phyloP scores from a whole-genome alignment of 2,329 filamentous ascomycete species.

The Arachnomyces sp. region DNA sequence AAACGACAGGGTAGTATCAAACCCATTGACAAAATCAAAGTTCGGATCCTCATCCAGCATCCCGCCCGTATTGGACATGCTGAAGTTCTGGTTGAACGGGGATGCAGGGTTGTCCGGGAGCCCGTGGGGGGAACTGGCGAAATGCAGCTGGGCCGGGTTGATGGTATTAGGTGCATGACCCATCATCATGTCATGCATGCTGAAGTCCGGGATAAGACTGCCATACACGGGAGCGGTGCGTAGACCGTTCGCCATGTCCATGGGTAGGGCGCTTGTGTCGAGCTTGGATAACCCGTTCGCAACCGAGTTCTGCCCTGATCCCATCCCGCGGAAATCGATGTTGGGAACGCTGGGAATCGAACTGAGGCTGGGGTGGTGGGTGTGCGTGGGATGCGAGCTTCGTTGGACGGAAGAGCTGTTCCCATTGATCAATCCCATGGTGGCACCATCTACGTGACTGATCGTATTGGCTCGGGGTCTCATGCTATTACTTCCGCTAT shows the following conservation, averaged over 20 bases:
- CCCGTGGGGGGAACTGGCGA: constrained; percentile 63
- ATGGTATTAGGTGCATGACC: constrained; percentile 52
- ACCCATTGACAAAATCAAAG: constrained; percentile 77
- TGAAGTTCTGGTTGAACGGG: constrained; percentile 33
- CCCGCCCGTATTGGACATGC: constrained; percentile 50
- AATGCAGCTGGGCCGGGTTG: constrained; percentile 66
- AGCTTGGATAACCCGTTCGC: constrained; percentile 69
- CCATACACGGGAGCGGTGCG: constrained; percentile 71
- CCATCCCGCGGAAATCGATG: constrained; percentile 63
- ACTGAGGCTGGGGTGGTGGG: constrained; percentile 65
- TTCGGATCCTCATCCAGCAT: constrained; percentile 60
- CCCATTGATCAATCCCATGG: constrained; percentile 54
- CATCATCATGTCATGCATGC: constrained; percentile 63
- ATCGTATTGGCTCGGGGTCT: constrained; percentile 92
- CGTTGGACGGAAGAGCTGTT: constrained; percentile 38
- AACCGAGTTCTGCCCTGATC: constrained; percentile 41
- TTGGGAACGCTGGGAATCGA: constrained; percentile 49
- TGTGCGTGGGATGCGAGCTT: constrained; percentile 46
- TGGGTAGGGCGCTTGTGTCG: constrained; percentile 64
- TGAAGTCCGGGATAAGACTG: constrained; percentile 56
- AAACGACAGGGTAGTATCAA: constrained; percentile 69
- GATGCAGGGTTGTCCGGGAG: constrained; percentile 35
- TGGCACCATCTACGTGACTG: constrained; percentile 74
- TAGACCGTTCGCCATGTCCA: constrained; percentile 60
- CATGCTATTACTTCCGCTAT: constrained; percentile 52